Evolutionary conservation across 1,284 basidiomycete species (phyloP), one percentile per base, ranked within the genome.

Genomic region (Trichosporon sp.): DNA sequence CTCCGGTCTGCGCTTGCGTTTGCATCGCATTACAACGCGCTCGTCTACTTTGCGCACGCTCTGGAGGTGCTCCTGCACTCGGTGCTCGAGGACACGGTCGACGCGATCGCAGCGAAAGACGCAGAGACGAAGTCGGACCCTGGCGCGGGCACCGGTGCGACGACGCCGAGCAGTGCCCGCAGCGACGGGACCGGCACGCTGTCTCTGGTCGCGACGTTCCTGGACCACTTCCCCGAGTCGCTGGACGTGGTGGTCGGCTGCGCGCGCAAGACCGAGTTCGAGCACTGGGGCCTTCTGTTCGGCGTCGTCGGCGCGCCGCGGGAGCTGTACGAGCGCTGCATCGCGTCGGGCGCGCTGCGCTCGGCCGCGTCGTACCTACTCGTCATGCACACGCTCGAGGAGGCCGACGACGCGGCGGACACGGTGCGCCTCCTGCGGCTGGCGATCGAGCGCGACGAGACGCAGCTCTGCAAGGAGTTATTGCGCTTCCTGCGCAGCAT

Each of bases 191-290:
- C 21, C 47, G 82, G 85, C 21, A 85, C 91, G 1, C 83, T 98
- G 11, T 86, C 90, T 0, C 85, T 86, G 0, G 90, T 92, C 1
- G 87, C 98, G 66, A 91, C 92, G 72, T 99, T 99, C 78, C 84
- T 99, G 74, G 96, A 99, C 78, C 89, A 98, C 80, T 99, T 98
- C 79, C 91, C 93, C 69, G 90, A 89, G 65, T 88, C 91, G 3
- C 85, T 98, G 66, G 92, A 97, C 71, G 95, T 99, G 4, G 92
- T 99, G 1, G 96, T 98, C 8, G 90, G 92, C 6, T 98, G 96
- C 78, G 97, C 97, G 8, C 87, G 97, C 63, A 99, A 99, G 85
- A 99, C 95, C 3, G 97, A 99, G 82, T 89, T 96, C 76, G 90
- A 92, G 6, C 85, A 92, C 62, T 99, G 97, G 97, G 87, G 87